Evolutionary conservation across 768 basidiomycete species (phyloP).

Genomic region (Butyriboletus loyo): DNA sequence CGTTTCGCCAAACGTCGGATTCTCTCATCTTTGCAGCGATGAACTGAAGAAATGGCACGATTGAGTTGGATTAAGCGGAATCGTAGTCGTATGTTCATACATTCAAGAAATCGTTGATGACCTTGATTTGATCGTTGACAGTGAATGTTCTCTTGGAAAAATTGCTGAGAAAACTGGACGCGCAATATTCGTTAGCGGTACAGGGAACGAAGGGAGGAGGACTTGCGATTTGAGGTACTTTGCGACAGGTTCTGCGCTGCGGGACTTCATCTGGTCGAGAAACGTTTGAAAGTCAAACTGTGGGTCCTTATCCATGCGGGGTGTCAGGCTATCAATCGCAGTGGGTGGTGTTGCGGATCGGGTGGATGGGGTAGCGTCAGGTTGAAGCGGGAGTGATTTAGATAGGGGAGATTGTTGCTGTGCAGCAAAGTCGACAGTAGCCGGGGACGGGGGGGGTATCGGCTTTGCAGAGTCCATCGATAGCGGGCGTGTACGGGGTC

Average conservation of each 20-base stretch:
- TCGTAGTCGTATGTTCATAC: constrained; percentile 37
- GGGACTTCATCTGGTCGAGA: constrained; percentile 89
- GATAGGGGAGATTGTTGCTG: neutral
- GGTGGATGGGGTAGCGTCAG: constrained; percentile 4
- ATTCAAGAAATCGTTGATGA: constrained; percentile 89
- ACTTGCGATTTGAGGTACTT: constrained; percentile 94
- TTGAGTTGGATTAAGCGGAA: constrained; percentile 9
- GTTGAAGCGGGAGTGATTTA: neutral
- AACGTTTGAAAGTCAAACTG: constrained; percentile 94
- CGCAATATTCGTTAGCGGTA: neutral
- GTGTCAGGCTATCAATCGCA: constrained; percentile 12
- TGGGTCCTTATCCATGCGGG: constrained; percentile 37
- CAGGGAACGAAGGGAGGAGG: neutral
- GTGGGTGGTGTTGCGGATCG: constrained; percentile 26
- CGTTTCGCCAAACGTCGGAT: constrained; percentile 78
- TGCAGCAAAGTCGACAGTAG: neutral
- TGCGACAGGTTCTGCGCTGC: constrained; percentile 86
- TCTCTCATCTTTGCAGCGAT: constrained; percentile 86
- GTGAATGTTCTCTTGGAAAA: constrained; percentile 91
- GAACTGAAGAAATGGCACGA: constrained; percentile 53
- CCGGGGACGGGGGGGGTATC: constrained; percentile 1
- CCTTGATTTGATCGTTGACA: constrained; percentile 89
- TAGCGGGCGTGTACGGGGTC: constrained; percentile 20
- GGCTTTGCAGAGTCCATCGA: constrained; percentile 7
- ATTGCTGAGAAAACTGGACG: constrained; percentile 80